Percentiles rank a stretch among this genome's conserved stretches.
phyloP scores from a whole-genome alignment of 192 early-diverging fungal species.

The Phlyctochytrium planicorne region DNA sequence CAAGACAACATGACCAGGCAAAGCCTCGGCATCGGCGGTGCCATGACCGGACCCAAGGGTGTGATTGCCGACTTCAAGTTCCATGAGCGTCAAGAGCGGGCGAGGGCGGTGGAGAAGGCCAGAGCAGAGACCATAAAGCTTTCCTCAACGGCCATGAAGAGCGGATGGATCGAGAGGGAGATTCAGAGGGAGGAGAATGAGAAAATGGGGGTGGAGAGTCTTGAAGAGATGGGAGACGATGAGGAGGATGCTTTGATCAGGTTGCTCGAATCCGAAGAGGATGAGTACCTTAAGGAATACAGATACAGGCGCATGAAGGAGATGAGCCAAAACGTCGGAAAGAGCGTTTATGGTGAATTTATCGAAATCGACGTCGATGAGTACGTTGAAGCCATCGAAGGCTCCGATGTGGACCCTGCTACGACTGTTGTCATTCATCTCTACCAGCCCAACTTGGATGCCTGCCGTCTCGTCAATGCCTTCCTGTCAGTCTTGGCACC shows the following conservation, averaged over 20 bases:
- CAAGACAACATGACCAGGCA: constrained; percentile 33
- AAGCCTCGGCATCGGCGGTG: constrained; percentile 41
- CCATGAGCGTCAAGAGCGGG: constrained; percentile 50
- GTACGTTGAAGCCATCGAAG: constrained; percentile 46
- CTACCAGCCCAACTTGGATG: constrained; percentile 39
- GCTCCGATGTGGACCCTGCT: constrained; percentile 21
- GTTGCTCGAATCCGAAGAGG: constrained; percentile 22
- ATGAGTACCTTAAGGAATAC: constrained; percentile 40
- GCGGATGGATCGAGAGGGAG: constrained; percentile 53
- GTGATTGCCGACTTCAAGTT: constrained; percentile 56
- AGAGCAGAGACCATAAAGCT: constrained; percentile 20
- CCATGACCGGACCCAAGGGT: constrained; percentile 58
- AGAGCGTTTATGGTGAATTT: constrained; percentile 27
- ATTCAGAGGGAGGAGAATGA: constrained; percentile 41
- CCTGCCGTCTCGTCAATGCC: constrained; percentile 74
- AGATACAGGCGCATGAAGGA: constrained; percentile 35
- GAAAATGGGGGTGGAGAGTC: constrained; percentile 6
- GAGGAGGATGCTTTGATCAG: constrained; percentile 32
- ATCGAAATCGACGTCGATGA: constrained; percentile 39
- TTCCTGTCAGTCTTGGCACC: constrained; percentile 67
- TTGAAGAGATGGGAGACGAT: constrained; percentile 32
- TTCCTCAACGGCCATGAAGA: constrained; percentile 29
- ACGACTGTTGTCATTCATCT: constrained; percentile 51
- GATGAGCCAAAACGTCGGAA: constrained; percentile 8
- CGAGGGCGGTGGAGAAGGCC: constrained; percentile 25